Evolutionary conservation across 192 early-diverging fungal genomes (phyloP).

Genomic region (Backusella australiensis): DNA sequence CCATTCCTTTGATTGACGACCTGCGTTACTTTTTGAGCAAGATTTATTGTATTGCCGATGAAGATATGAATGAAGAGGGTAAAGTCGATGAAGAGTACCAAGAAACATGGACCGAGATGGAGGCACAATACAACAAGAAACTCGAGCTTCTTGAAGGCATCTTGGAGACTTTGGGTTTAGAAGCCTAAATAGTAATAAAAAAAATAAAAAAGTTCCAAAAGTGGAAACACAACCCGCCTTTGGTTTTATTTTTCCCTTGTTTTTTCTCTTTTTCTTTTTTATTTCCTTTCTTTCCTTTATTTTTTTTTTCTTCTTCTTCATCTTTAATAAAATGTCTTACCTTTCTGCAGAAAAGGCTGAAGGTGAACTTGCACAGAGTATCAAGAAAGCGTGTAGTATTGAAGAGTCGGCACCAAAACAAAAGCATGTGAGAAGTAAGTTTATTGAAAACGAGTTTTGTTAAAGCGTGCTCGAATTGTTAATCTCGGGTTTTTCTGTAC

Average conservation of each 20-base stretch:
- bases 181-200: conserved; percentile 22
- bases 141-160: conserved; percentile 41
- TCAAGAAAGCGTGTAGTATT: conserved; percentile 85
- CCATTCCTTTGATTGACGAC: conserved; percentile 55
- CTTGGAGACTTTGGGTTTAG: conserved; percentile 41
- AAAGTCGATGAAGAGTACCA: conserved; percentile 31
- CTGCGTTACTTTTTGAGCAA: conserved; percentile 45
- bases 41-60: conserved; percentile 22
- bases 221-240: not conserved
- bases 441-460: not conserved
- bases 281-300: not conserved
- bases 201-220: not conserved
- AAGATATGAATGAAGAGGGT: conserved; percentile 24
- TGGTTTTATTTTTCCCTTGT: not conserved
- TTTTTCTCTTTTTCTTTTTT: not conserved
- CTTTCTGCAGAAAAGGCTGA: conserved; percentile 70
- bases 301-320: not conserved
- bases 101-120: conserved; percentile 31
- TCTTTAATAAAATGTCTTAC: conserved; percentile 25
- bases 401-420: conserved; percentile 97
- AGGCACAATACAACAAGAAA: conserved; percentile 34
- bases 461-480: not conserved
- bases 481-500: not conserved
- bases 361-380: conserved; percentile 78
- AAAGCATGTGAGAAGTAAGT: conserved; percentile 87